Evolutionary conservation across 225 moss, liverwort and hornwort species (phyloP), one percentile per base, ranked within the genome.

Genomic region (Antitrichia curtipendula): DNA sequence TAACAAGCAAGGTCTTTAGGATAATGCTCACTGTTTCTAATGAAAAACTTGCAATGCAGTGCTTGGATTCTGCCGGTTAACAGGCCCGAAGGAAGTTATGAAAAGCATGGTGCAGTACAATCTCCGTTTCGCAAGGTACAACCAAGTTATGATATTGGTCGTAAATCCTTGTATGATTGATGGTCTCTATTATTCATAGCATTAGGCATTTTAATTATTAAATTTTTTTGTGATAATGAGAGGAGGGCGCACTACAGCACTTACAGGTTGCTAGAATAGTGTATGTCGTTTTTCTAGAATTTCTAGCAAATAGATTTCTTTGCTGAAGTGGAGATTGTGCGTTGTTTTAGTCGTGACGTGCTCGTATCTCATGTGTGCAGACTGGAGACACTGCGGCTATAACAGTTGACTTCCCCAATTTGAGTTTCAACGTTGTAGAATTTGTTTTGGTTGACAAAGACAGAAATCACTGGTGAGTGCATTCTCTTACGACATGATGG

Each of bases 361-460:
- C 66, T 56, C 65, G 54, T 79, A 27, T 50, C 41, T 65, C 58
- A 50, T 63, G 56, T 43, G 50, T 74, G 81, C 92, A 97, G 96
- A 90, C 87, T 68, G 96, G 96, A 52, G 91, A 94, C 74, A 90
- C 90, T 78, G 95, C 95, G 25, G 82, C 90, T 64, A 41, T 97
- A 19, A 93, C 86, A 75, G 76, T 98, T 80, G 93, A 93, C 36
- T 78, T 95, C 58, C 80, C 89, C 80, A 95, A 95, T 84, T 68
- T 84, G 29, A 92, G 86, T 40, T 87, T 96, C 58, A 88, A 92
- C 71, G 94, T 89, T 58, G 89, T 98, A 68, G 98, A 98, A 87
- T 98, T 98, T 85, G 91, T 98, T 63, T 64, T 98, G 84, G 94
- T 94, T 79, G 97, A 97, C 85, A 92, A 90, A 85, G 89, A 92